Base-by-base conservation (phyloP, 768 basidiomycete genomes). In the Tephrocybe sp. region DNA sequence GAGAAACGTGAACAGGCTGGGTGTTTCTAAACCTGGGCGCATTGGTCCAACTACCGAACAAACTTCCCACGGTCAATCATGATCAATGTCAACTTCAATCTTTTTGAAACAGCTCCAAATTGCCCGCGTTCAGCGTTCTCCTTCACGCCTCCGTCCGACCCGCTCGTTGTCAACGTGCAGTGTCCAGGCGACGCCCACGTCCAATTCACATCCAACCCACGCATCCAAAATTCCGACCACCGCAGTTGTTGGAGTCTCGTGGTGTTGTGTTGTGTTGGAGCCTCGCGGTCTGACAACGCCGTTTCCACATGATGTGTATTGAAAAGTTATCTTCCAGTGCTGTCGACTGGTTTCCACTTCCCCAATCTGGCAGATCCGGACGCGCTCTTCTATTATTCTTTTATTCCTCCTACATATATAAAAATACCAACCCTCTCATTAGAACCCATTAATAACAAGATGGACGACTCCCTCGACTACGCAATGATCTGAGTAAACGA, bases 1-100 rank as follows among this genome's bases (percentile, higher is more conserved):
- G 57, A 57, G 57, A 54, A 60, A 54, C 50, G 45, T 56, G 50
- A 49, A 34, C 16, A 47, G n/a, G 36, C 42, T 25, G 12, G 13
- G 25, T 27, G 47, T 45, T 42, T 46, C 55, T 49, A 49, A 52
- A 56, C 47, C 42, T 45, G 45, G 50, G 30, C 23, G 38, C 12
- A 30, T 46, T 18, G 40, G 47, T 10, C 44, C 10, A 3, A 27
- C 37, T 36, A 18, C 23, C 7, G 25, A 29, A 15, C 21, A 48
- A 22, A 33, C 33, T 52, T 55, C 54, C 40, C 54, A 55, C 54
- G 54, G 50, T 52, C 42, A 50, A 50, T 30, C 27, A 23, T 23
- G 11, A 7, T 43, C 27, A 29, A 41, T 18, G 24, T 33, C 40
- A 37, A 22, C 27, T 39, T 31, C 23, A 19, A 18, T 11, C 24